Percentiles rank a stretch among this genome's conserved stretches.
Conservation (phyloP, 768 basidiomycete genomes). For the Sarcomyxa edulis region DNA sequence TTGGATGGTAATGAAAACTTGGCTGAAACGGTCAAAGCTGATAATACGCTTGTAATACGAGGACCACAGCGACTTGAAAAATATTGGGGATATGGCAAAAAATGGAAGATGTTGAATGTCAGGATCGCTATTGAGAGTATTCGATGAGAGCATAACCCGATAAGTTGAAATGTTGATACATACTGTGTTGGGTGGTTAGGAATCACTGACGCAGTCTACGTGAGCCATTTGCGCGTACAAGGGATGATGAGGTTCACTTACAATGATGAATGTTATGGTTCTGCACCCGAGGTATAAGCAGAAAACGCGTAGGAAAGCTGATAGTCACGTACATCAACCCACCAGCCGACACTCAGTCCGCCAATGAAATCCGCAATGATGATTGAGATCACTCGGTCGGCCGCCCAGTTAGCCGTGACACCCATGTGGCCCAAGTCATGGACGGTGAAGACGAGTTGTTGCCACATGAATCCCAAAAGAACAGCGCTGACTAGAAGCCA, state of each 20-base stretch:
- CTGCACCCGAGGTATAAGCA: constrained; percentile 27
- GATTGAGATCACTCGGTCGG: constrained; percentile 77
- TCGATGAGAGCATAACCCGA: constrained; percentile 4
- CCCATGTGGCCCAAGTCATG: constrained; percentile 97
- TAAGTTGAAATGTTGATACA: constrained; percentile 17
- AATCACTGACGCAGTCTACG: constrained; percentile 54
- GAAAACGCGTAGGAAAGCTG: constrained; percentile 3
- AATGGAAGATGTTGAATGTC: constrained; percentile 90
- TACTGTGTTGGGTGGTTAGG: constrained; percentile 98
- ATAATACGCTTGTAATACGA: constrained; percentile 92
- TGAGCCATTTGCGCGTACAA: constrained; percentile 5
- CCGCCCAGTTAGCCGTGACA: constrained; percentile 81
- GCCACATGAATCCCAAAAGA: constrained; percentile 87
- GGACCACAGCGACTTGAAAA: constrained; percentile 84
- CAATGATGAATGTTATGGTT: constrained; percentile 96
- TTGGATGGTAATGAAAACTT: constrained; percentile 67
- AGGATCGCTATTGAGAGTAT: constrained; percentile 52
- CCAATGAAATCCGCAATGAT: constrained; percentile 83
- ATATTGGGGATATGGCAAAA: constrained; percentile 86
- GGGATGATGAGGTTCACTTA: constrained; percentile 35
- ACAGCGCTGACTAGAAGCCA: constrained; percentile 76
- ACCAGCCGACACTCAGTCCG: constrained; percentile 95
- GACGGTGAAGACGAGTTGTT: constrained; percentile 87
- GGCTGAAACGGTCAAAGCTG: constrained; percentile 67
- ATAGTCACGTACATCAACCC: constrained; percentile 79